A percentile compares a stretch with the other conserved stretches of the same genome.
Evolutionary conservation across 2,329 filamentous ascomycete genomes (phyloP).

Genomic region (Hymenoscyphus salicellus): DNA sequence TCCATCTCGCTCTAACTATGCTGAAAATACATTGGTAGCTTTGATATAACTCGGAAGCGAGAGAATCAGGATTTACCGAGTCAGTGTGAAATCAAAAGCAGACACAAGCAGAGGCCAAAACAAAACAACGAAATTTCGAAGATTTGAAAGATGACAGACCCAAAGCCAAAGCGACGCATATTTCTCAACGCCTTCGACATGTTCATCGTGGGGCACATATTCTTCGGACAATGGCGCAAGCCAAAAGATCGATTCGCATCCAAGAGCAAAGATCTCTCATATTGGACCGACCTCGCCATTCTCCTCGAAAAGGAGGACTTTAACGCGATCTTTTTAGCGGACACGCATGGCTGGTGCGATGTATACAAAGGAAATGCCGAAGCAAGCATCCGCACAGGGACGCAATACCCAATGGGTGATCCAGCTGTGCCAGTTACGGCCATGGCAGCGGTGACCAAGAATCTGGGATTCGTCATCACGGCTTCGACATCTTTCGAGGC

Average conservation of each 20-base stretch:
- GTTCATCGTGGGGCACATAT: slow-evolving; percentile 46
- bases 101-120: no score
- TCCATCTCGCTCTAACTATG: no score
- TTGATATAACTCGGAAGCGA: no score
- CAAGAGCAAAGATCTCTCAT: slow-evolving; percentile 47
- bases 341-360: slow-evolving; percentile 63
- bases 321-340: slow-evolving; percentile 64
- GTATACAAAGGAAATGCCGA: slow-evolving; percentile 58
- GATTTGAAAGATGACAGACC: no score
- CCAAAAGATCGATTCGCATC: slow-evolving; percentile 60
- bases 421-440: slow-evolving; percentile 59
- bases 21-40: no score
- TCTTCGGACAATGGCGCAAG: slow-evolving; percentile 52
- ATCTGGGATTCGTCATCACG: slow-evolving; percentile 63
- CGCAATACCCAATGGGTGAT: slow-evolving; percentile 68
- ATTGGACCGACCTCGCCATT: slow-evolving; percentile 59
- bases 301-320: slow-evolving; percentile 58
- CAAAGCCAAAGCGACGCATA: slow-evolving; percentile 37
- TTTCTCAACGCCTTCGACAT: slow-evolving; percentile 49
- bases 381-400: slow-evolving; percentile 57
- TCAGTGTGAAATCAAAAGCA: no score
- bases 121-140: no score
- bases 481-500: slow-evolving; percentile 65
- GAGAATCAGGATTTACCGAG: no score
- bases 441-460: slow-evolving; percentile 65